Evolutionary conservation across 2,329 filamentous ascomycete genomes (phyloP).

Genomic region (Coleophoma cylindrospora): DNA sequence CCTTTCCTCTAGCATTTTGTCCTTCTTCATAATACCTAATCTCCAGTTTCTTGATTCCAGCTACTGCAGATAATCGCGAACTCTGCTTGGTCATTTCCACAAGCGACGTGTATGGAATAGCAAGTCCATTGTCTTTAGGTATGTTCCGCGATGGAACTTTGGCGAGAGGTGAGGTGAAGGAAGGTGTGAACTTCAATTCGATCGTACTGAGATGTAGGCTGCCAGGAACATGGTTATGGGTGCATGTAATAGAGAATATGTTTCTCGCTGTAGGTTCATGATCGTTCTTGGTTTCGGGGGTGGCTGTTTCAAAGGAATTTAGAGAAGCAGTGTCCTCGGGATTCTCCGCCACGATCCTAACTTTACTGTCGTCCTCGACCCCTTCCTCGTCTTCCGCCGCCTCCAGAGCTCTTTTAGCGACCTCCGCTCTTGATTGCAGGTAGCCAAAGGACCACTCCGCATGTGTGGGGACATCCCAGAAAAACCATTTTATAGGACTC

Average conservation of each 20-base stretch:
- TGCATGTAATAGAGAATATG: conserved; percentile 13
- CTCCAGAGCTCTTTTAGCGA: conserved; percentile 3
- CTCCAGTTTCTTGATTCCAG: conserved; percentile 11
- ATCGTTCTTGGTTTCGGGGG: neutral
- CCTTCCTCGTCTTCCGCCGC: neutral
- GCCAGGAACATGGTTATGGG: conserved; percentile 6
- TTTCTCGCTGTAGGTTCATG: neutral
- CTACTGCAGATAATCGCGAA: conserved; percentile 6
- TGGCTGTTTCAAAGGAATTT: neutral
- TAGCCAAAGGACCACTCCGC: conserved; percentile 29
- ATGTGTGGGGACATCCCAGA: conserved; percentile 32
- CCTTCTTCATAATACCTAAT: conserved; percentile 7
- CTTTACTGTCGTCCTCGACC: neutral
- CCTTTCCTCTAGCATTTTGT: conserved; percentile 1
- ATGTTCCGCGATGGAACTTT: neutral
- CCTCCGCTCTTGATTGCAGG: conserved; percentile 11
- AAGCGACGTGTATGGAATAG: conserved; percentile 5
- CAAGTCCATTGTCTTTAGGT: too few relatives aligned
- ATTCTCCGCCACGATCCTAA: neutral
- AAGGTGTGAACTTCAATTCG: conserved; percentile 7
- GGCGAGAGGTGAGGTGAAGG: conserved; percentile 4
- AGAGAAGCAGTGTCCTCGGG: neutral
- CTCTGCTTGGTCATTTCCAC: conserved; percentile 16
- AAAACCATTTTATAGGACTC: conserved; percentile 26
- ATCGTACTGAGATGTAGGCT: conserved; percentile 10